Percentiles rank a stretch among this genome's conserved stretches.
phyloP scores from a whole-genome alignment of 2,329 filamentous ascomycete species.

The Pseudocercospora vitis region DNA sequence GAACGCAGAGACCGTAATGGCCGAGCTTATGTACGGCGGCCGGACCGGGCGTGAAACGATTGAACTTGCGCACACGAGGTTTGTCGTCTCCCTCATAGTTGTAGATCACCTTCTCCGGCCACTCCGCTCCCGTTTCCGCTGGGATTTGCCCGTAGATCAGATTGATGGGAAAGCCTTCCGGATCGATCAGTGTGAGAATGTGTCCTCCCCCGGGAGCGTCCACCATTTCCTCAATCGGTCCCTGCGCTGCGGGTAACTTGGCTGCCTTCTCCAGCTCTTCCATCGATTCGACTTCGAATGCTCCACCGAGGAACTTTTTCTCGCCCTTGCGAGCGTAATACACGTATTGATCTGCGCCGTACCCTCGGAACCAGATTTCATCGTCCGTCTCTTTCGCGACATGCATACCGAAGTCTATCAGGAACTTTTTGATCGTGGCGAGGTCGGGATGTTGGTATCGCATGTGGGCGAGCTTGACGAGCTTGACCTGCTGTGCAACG shows the following conservation, averaged over 20 bases:
- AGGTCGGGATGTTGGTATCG: constrained; percentile 56
- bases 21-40: constrained; percentile 51
- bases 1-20: constrained; percentile 18
- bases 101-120: constrained; percentile 37
- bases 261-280: constrained; percentile 46
- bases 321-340: constrained; percentile 45
- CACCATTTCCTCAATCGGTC: constrained; percentile 29
- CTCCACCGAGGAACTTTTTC: constrained; percentile 46
- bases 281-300: constrained; percentile 45
- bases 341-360: constrained; percentile 47
- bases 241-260: constrained; percentile 33
- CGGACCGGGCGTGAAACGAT: constrained; percentile 48
- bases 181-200: constrained; percentile 42
- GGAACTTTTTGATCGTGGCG: constrained; percentile 49
- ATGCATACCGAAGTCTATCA: constrained; percentile 48
- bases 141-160: constrained; percentile 42
- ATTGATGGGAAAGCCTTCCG: constrained; percentile 44
- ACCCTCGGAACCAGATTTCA: constrained; percentile 46
- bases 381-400: constrained; percentile 41
- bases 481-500: constrained; percentile 46
- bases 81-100: constrained; percentile 42
- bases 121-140: constrained; percentile 24
- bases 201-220: constrained; percentile 45
- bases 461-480: constrained; percentile 54
- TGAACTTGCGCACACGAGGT: constrained; percentile 42